Evolutionary conservation across 192 early-diverging fungal species (phyloP).

Genomic region (Thamnidium elegans): DNA sequence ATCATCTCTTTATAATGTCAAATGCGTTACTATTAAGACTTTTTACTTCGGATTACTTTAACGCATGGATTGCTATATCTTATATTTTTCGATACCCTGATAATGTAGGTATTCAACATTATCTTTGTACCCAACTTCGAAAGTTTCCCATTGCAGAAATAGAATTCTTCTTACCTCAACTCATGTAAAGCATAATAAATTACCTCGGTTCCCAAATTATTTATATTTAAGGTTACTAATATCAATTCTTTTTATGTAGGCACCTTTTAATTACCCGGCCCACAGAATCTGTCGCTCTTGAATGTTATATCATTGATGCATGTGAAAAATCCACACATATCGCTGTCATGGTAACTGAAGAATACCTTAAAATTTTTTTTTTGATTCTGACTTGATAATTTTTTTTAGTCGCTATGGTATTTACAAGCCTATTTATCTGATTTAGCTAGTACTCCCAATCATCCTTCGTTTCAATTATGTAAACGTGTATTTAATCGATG

Average conservation of each 20-base stretch:
- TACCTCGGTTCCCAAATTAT: neutral
- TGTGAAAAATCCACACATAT: slow-evolving; percentile 80
- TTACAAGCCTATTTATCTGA: slow-evolving; percentile 86
- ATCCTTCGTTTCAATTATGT: slow-evolving; percentile 69
- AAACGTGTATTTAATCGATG: slow-evolving; percentile 83
- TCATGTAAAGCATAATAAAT: slow-evolving; percentile 53
- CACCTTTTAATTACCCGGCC: slow-evolving; percentile 83
- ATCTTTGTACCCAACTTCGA: slow-evolving; percentile 83
- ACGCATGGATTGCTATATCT: slow-evolving; percentile 84
- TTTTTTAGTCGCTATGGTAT: slow-evolving; percentile 80
- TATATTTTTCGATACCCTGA: slow-evolving; percentile 89
- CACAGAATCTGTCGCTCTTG: slow-evolving; percentile 77
- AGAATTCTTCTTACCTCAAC: slow-evolving; percentile 91
- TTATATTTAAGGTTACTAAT: neutral
- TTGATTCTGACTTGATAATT: neutral
- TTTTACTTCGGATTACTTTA: slow-evolving; percentile 89
- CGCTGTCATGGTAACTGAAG: slow-evolving; percentile 69
- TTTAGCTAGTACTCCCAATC: slow-evolving; percentile 57
- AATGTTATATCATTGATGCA: slow-evolving; percentile 73
- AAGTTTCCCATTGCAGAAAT: slow-evolving; percentile 81
- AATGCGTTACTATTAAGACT: slow-evolving; percentile 68
- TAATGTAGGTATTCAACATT: slow-evolving; percentile 85
- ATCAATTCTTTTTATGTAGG: slow-evolving; percentile 36
- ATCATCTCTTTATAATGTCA: slow-evolving; percentile 39
- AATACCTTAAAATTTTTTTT: slow-evolving; percentile 5